phyloP scores from a whole-genome alignment of 768 basidiomycete genomes.

The Cystofilobasidium capitatum region DNA sequence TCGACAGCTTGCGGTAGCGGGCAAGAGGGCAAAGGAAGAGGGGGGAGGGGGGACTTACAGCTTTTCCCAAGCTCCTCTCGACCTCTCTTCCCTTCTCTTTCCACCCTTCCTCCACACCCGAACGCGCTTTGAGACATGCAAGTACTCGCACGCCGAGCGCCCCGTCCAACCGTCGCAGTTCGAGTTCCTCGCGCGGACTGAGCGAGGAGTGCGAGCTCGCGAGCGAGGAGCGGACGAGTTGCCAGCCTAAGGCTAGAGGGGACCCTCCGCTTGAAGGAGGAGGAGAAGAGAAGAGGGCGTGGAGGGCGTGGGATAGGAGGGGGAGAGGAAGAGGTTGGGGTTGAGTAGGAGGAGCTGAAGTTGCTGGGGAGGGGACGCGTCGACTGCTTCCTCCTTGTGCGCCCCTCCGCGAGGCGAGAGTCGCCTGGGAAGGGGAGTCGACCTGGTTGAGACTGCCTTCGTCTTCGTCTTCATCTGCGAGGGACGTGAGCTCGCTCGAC shows the following conservation, averaged over 20 bases:
- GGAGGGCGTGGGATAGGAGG: too few relatives aligned
- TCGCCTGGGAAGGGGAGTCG: too few relatives aligned
- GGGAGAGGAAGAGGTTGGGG: slow-evolving; percentile 2
- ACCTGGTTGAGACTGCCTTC: not conserved
- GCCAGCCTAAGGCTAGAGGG: too few relatives aligned
- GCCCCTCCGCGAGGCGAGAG: too few relatives aligned
- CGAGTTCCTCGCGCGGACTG: slow-evolving; percentile 20
- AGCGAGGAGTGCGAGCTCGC: not conserved
- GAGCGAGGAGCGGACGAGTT: not conserved
- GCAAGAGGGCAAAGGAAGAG: not conserved
- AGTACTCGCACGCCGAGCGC: slow-evolving; percentile 4
- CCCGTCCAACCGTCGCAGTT: slow-evolving; percentile 19
- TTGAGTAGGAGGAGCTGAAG: too few relatives aligned
- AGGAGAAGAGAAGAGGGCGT: too few relatives aligned
- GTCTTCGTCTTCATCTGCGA: not conserved
- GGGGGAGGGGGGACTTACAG: not conserved
- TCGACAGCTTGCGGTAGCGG: not conserved
- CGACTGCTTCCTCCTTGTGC: too few relatives aligned
- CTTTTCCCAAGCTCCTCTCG: slow-evolving; percentile 8
- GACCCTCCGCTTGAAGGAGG: too few relatives aligned
- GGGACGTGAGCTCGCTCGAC: not conserved
- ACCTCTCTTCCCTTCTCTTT: slow-evolving; percentile 5
- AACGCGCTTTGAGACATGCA: not conserved
- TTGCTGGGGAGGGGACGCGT: not conserved
- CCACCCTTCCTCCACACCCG: not conserved